Evolutionary conservation across 1,284 basidiomycete species (phyloP).

Genomic region (Ceratobasidium sp.): DNA sequence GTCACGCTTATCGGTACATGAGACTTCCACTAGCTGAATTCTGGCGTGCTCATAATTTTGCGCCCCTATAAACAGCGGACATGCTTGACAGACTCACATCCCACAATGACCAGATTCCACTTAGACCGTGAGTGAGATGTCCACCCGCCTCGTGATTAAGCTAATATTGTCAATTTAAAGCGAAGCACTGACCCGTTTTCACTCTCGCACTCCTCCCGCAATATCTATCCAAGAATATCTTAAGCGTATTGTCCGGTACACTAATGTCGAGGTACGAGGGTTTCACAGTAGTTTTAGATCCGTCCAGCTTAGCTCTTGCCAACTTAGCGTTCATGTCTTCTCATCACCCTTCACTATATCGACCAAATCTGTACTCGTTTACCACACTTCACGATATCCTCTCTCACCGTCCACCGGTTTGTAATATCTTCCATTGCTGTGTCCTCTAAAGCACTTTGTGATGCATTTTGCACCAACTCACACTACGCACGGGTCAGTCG

Average conservation of each 20-base stretch:
- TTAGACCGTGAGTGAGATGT: conserved; percentile 74
- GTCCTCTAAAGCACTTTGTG: conserved; percentile 91
- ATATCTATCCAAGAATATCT: conserved; percentile 92
- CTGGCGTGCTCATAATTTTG: conserved; percentile 19
- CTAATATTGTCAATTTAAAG: conserved; percentile 57
- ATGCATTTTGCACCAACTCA: conserved; percentile 92
- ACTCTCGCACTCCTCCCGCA: conserved; percentile 87
- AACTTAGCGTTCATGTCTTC: conserved; percentile 83
- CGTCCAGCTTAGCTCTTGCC: conserved; percentile 10
- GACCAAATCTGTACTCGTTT: conserved; percentile 91
- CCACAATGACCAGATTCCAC: conserved; percentile 93
- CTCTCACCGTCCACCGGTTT: conserved; percentile 95
- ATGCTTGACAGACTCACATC: conserved; percentile 93
- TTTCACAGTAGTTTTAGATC: conserved; percentile 44
- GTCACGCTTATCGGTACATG: conserved; percentile 84
- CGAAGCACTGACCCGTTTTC: conserved; percentile 90
- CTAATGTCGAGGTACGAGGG: conserved; percentile 85
- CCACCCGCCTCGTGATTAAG: conserved; percentile 15
- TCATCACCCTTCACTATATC: conserved; percentile 93
- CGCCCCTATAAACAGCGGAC: conserved; percentile 70
- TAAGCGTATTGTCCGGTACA: conserved; percentile 90
- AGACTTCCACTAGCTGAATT: conserved; percentile 41
- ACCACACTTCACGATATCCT: conserved; percentile 90
- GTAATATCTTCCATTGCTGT: conserved; percentile 90
- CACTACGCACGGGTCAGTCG: conserved; percentile 73